A percentile compares a stretch with the other conserved stretches of the same genome.
Evolutionary conservation across 139 green algal genomes (phyloP).

Genomic region (Astrephomene gubernaculifera): DNA sequence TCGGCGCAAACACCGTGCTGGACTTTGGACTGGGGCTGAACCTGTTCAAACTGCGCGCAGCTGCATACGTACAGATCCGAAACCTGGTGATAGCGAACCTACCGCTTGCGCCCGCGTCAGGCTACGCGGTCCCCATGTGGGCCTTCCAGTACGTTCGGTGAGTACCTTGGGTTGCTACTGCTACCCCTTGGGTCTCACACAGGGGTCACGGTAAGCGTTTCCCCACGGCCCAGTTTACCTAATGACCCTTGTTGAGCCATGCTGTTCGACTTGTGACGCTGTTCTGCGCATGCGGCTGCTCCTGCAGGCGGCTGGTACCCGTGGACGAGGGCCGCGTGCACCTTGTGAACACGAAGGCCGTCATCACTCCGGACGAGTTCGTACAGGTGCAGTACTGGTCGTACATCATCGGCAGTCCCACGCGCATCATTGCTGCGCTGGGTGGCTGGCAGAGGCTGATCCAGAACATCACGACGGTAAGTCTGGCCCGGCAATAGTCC

Average conservation of each 20-base stretch:
- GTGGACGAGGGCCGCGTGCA: not conserved
- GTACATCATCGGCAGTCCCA: constrained; percentile 8
- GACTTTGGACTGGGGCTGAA: constrained; percentile 10
- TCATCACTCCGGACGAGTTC: constrained; percentile 18
- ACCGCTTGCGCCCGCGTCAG: not conserved
- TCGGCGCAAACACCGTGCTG: not conserved
- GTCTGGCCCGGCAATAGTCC: too few species aligned
- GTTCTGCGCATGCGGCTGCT: not conserved
- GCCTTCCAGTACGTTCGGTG: constrained; percentile 16
- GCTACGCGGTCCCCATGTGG: constrained; percentile 33
- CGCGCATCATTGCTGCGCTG: not conserved
- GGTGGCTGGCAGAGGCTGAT: constrained; percentile 29
- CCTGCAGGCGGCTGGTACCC: not conserved
- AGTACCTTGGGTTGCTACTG: not conserved
- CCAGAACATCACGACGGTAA: too few species aligned
- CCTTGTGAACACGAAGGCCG: constrained; percentile 26
- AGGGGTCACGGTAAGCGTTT: not conserved
- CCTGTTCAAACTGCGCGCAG: constrained; percentile 22
- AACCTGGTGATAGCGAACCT: constrained; percentile 18
- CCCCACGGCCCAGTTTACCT: not conserved
- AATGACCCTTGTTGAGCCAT: not conserved
- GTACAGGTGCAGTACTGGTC: constrained; percentile 23
- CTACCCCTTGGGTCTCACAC: not conserved
- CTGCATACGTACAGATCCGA: not conserved
- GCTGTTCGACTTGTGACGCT: too few species aligned